Percentiles rank a stretch among this genome's conserved stretches.
Evolutionary conservation across 1,284 basidiomycete genomes (phyloP).

Genomic region (Agaricales sp.): DNA sequence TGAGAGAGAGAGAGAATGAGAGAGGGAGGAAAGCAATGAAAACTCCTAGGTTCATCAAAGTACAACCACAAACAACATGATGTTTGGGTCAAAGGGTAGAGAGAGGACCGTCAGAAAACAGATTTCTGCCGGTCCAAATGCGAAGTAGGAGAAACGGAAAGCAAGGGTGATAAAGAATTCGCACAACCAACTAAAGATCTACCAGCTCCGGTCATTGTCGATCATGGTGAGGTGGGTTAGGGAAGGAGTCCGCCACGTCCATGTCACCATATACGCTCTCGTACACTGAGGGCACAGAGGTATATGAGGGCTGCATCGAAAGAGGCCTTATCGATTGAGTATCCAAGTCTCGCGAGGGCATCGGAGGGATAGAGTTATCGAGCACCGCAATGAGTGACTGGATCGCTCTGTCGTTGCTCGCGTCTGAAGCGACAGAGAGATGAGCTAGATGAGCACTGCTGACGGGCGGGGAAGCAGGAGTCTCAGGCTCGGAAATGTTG

Average conservation of each 20-base stretch:
- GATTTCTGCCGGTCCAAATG: no score
- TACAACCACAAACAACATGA: background rate
- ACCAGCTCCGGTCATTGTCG: background rate
- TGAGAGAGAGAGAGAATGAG: no score
- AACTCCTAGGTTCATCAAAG: background rate
- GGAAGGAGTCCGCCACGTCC: background rate
- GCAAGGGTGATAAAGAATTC: background rate
- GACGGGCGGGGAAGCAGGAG: conserved; percentile 18
- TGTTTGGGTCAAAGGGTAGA: no score
- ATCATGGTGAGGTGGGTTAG: background rate
- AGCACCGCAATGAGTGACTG: conserved; percentile 55
- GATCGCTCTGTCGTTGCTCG: conserved; percentile 38
- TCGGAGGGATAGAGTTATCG: conserved; percentile 35
- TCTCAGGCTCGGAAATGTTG: conserved; percentile 21
- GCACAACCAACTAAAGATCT: no score
- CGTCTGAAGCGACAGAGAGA: conserved; percentile 21
- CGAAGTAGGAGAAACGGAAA: background rate
- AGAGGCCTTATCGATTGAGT: no score
- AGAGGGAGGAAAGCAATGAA: background rate
- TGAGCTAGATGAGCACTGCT: conserved; percentile 16
- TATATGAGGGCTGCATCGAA: no score
- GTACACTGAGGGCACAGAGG: no score
- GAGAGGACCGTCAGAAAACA: no score
- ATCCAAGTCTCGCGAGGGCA: no score
- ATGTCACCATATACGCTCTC: no score